Evolutionary conservation across 768 basidiomycete species (phyloP).

Genomic region (Phaeotremella fagi): DNA sequence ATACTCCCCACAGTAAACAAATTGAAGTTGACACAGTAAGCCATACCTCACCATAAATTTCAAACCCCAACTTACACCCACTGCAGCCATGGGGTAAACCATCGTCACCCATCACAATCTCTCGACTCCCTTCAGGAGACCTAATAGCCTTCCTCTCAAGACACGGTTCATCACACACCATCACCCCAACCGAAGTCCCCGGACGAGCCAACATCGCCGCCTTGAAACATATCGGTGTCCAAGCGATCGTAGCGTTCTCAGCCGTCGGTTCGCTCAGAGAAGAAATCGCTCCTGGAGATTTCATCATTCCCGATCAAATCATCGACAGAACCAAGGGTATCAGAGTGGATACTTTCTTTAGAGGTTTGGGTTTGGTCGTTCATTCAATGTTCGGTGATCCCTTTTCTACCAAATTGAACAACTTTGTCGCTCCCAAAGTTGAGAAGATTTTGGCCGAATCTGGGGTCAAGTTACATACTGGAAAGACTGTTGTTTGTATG

Average conservation of each 20-base stretch:
- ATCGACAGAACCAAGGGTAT: conserved; percentile 95
- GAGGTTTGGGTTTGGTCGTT: conserved; percentile 72
- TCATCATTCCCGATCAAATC: conserved; percentile 81
- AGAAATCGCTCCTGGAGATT: conserved; percentile 84
- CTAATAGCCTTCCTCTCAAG: conserved; percentile 85
- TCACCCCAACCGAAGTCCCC: conserved; percentile 76
- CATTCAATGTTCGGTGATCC: conserved; percentile 94
- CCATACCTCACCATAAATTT: background rate
- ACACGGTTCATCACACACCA: conserved; percentile 75
- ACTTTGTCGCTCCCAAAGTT: conserved; percentile 52
- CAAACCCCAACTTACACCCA: background rate
- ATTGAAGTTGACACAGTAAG: conserved; percentile 77
- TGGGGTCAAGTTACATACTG: conserved; percentile 68
- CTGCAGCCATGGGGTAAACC: conserved; percentile 86
- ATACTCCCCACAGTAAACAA: conserved; percentile 56
- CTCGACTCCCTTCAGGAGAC: conserved; percentile 69
- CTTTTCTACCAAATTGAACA: conserved; percentile 55
- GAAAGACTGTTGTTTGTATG: conserved; percentile 89
- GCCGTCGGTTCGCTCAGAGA: conserved; percentile 93
- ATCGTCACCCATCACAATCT: conserved; percentile 87
- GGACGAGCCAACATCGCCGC: conserved; percentile 90
- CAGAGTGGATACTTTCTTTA: conserved; percentile 82
- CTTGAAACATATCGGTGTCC: conserved; percentile 83
- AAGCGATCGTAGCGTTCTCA: conserved; percentile 85
- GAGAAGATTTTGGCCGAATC: conserved; percentile 57